phyloP scores from a whole-genome alignment of 2,329 filamentous ascomycete species.

The Colletotrichum sp. region DNA sequence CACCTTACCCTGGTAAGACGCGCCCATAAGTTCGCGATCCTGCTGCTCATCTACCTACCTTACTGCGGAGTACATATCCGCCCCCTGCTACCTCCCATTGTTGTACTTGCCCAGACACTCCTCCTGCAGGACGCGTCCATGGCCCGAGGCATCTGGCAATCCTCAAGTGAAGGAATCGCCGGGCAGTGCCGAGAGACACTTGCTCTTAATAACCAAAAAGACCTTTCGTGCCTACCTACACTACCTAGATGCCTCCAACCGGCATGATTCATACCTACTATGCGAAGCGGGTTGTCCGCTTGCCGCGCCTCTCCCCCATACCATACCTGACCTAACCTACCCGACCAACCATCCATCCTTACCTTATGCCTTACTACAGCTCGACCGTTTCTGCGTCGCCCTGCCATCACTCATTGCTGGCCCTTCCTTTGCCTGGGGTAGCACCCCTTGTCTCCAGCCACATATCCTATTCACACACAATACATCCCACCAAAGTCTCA shows the following conservation, averaged over 20 bases:
- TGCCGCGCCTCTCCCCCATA: not conserved
- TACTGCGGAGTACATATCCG: not conserved
- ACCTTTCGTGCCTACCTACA: not conserved
- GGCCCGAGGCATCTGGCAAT: constrained; percentile 5
- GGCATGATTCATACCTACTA: not conserved
- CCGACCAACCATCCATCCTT: not conserved
- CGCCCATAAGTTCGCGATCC: not conserved
- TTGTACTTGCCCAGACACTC: not conserved
- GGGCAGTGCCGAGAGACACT: constrained; percentile 4
- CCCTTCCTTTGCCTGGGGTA: not conserved
- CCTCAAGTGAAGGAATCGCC: constrained; percentile 12
- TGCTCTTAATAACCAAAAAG: constrained; percentile 5
- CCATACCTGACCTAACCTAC: not conserved
- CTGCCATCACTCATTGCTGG: not conserved
- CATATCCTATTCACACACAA: not conserved
- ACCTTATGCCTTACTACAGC: not conserved
- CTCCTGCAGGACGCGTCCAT: not conserved
- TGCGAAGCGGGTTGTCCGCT: not conserved
- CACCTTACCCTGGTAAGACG: constrained; percentile 19
- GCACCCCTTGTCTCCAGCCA: constrained; percentile 14
- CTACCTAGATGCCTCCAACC: not conserved
- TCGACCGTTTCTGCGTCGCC: not conserved
- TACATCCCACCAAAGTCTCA: not conserved
- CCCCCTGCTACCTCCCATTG: not conserved
- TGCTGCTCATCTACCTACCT: not conserved